Evolutionary conservation across 169 alveolate species (phyloP), one percentile per base, ranked within the genome.

Genomic region (Plasmodium knowlesi): DNA sequence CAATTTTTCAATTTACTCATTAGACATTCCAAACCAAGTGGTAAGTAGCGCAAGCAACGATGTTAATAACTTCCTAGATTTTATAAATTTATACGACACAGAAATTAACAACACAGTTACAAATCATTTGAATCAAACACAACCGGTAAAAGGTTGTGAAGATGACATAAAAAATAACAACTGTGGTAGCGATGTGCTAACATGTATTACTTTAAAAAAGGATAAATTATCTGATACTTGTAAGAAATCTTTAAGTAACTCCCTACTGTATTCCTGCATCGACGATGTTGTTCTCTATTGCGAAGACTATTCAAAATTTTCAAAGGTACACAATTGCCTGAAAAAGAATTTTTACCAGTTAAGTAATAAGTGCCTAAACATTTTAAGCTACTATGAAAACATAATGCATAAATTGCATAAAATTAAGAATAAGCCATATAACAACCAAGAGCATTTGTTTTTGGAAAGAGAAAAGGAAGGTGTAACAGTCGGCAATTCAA

Each of bases 111-210:
- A 86, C 28, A 74, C 93, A 1, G 71, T 86, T 53, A 50, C 86
- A 16, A 25, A 86, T n/a, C 84, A 74, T 70, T 70, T 86, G 25
- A 86, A 70, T 46, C 10, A 74, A 54, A 86, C 67, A 74, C 79
- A 86, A 76, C 84, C 93, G 30, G 80, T 86, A 86, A 86, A 86
- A 74, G 93, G 93, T 8, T 86, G 93, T 86, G 93, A 86, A 54
- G 67, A 86, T 53, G 93, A 86, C 43, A 86, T 86, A 16, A 86
- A 86, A 86, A 86, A 86, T 86, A n/a, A 86, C 70, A 86, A 86
- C 46, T 86, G 93, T 86, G 73, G 74, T 86, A 54, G 46, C 46
- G 93, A 86, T 76, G 82, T 86, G 46, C 41, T 86, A 86, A 74
- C 74, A 39, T 86, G 93, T 54, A 86, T 86, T 32, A 86, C 93